Evolutionary conservation across 495 filamentous ascomycete genomes (phyloP).

Genomic region (Venustampulla echinocandica): DNA sequence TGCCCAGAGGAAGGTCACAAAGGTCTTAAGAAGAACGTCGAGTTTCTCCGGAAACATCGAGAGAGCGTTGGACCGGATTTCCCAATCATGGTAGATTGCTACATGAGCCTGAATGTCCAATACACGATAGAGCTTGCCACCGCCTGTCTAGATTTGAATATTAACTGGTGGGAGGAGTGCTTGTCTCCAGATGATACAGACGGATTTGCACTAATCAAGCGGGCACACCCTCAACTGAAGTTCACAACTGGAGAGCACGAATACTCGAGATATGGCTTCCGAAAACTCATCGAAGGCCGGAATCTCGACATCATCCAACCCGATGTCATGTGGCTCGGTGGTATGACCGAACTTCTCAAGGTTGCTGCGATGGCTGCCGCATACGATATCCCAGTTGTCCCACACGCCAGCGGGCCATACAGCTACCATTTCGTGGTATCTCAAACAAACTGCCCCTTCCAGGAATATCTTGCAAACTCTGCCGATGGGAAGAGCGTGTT

Average conservation of each 20-base stretch:
- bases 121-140: slow-evolving; percentile 88
- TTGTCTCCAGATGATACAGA: slow-evolving; percentile 84
- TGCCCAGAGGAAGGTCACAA: slow-evolving; percentile 77
- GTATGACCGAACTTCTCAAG: slow-evolving; percentile 84
- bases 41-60: slow-evolving; percentile 76
- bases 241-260: slow-evolving; percentile 96
- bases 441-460: slow-evolving; percentile 84
- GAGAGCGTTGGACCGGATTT: slow-evolving; percentile 81
- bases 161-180: slow-evolving; percentile 97
- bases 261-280: slow-evolving; percentile 86
- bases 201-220: slow-evolving; percentile 79
- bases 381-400: slow-evolving; percentile 91
- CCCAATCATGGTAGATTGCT: slow-evolving; percentile 90
- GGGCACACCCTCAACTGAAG: slow-evolving; percentile 79
- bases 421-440: slow-evolving; percentile 92
- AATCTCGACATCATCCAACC: slow-evolving; percentile 91
- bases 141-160: slow-evolving; percentile 69
- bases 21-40: slow-evolving; percentile 78
- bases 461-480: slow-evolving; percentile 90
- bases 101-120: slow-evolving; percentile 86
- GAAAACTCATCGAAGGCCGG: slow-evolving; percentile 83
- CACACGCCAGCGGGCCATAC: slow-evolving; percentile 85
- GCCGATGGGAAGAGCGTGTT: slow-evolving; percentile 79
- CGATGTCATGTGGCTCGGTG: slow-evolving; percentile 94
- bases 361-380: slow-evolving; percentile 81